Conservation (phyloP, 2,329 filamentous ascomycete species). For the Leptographium galeiforme region DNA sequence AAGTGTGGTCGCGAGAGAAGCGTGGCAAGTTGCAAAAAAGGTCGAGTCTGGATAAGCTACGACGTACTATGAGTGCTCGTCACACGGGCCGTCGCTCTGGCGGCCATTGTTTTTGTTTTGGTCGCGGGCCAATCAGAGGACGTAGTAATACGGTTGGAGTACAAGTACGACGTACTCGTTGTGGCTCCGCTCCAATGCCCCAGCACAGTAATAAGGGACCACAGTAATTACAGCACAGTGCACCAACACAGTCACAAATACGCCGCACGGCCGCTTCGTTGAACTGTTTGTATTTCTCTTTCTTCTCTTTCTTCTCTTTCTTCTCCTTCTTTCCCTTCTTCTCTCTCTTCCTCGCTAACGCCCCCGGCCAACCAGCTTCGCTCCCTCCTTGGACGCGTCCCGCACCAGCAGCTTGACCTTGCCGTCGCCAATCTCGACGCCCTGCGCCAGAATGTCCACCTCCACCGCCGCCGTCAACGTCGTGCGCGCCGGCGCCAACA, state of each 20-base stretch:
- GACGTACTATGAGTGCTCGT: background rate
- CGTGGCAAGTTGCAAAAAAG: background rate
- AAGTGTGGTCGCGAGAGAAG: background rate
- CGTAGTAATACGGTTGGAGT: too few relatives aligned
- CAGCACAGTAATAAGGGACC: too few relatives aligned
- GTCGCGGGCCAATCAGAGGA: background rate
- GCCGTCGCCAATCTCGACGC: slow-evolving; percentile 54
- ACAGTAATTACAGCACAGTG: too few relatives aligned
- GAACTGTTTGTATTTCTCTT: too few relatives aligned
- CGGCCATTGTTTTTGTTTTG: background rate
- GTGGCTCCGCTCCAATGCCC: too few relatives aligned
- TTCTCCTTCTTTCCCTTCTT: too few relatives aligned
- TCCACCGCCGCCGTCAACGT: slow-evolving; percentile 13
- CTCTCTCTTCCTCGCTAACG: too few relatives aligned
- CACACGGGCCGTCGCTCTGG: background rate
- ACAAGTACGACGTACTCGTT: too few relatives aligned
- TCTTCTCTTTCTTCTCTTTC: too few relatives aligned
- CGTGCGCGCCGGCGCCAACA: background rate
- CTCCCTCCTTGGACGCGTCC: slow-evolving; percentile 33
- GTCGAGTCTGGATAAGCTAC: background rate
- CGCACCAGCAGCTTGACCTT: slow-evolving; percentile 53
- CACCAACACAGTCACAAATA: too few relatives aligned
- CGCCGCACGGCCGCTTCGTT: too few relatives aligned
- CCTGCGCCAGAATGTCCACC: slow-evolving; percentile 48
- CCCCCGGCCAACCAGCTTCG: slow-evolving; percentile 24